Base-by-base conservation (phyloP, 768 basidiomycete species). In the Holtermannia corniformis region DNA sequence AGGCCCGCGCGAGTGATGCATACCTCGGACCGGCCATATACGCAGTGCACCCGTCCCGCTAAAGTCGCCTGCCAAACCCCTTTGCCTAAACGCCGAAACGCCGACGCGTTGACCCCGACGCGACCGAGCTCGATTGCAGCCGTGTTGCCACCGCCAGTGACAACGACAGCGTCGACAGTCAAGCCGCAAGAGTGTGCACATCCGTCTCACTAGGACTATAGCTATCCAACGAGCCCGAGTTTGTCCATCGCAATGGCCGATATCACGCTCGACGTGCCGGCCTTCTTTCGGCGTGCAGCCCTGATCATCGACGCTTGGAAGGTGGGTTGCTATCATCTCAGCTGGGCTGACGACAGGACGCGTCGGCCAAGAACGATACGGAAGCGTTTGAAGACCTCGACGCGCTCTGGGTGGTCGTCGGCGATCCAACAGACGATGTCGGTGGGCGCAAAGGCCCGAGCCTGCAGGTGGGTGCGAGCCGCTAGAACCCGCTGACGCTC, bases 301-400 rank as follows among this genome's bases (percentile, higher is more conserved):
- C 55, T 57, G 56, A 59, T 73, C 24, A 62, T 69, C 45, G 41
- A 54, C 14, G 60, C 63, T 5, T 73, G 70, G 70, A 65, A 69
- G 27, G 67, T 70, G 43, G 55, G 68, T 58, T n/a, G n/a, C 44
- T 26, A 14, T 3, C 55, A 27, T 25, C n/a, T 24, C 4, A 12
- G 24, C 16, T 20, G 22, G n/a, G 51, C 4, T 14, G 20, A n/a
- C 23, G 23, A 16, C 46, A 44, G 3, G 20, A 40, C 47, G 60
- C 60, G 47, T 55, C 44, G 26, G 51, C 53, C 20, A 20, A 50
- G 11, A 49, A 59, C 4, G 58, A 61, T 21, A 11, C 16, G 23
- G 5, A 12, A 26, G 4, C 4, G 1, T 32, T 21, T 26, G 22
- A 22, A 37, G 27, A 44, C 32, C 21, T 50, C n/a, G 27, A 49